Evolutionary conservation across 805 yeast species (phyloP), one percentile per base, ranked within the genome.

Genomic region (Candida gorgasii): DNA sequence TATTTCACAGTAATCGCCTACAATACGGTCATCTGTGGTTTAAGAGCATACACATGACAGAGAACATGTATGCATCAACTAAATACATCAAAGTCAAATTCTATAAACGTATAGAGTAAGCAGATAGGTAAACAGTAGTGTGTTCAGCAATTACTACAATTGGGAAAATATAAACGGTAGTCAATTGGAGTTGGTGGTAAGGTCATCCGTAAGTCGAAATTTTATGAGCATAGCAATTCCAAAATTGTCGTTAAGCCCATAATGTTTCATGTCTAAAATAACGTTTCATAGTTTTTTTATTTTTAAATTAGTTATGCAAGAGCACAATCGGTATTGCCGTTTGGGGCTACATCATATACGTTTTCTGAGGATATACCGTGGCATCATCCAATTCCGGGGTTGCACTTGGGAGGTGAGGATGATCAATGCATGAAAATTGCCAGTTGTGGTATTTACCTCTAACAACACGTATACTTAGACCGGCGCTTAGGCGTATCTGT

Each of bases 151-250:
- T 31, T 31, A 18, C 35, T 18, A 12, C 4, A 18, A 14, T 14
- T 12, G 35, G 35, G 35, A 18, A 31, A 31, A 31, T 18, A 18
- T 31, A 31, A 31, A 31, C 35, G 35, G 35, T 31, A 31, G 35
- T 31, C 35, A 31, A 31, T 18, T 31, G 35, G 15, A 12, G 35
- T 31, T 29, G 4, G 18, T 31, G 11, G 35, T 18, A 31, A 9
- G 24, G 35, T 17, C 24, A 31, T 31, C 24, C 35, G 35, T 31
- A 31, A 31, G 15, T 31, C 5, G 12, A 11, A 7, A 24, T n/a
- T n/a, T n/a, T n/a, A n/a, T n/a, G n/a, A n/a, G n/a, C n/a, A n/a
- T n/a, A n/a, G n/a, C n/a, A n/a, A n/a, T n/a, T n/a, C n/a, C n/a
- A n/a, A n/a, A n/a, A n/a, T n/a, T n/a, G n/a, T n/a, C n/a, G n/a